A percentile compares a stretch with the other conserved stretches of the same genome.
Conservation (phyloP, 139 green algal species). For the Trebouxia sp. region DNA sequence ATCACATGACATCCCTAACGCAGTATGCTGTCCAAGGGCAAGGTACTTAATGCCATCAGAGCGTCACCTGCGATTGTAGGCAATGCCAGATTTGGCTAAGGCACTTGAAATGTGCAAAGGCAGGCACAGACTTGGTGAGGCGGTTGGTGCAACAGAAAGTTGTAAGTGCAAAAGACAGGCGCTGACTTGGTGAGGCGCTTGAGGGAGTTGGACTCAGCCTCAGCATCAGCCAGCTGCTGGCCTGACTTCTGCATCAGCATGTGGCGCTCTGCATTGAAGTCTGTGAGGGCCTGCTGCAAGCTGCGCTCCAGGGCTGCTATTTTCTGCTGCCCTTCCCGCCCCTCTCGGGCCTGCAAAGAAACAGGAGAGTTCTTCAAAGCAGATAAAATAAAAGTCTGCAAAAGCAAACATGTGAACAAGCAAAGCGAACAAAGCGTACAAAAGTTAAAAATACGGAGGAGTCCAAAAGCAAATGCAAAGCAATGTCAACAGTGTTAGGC, state of each 20-base stretch:
- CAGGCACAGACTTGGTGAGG: too few species aligned
- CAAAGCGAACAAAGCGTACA: not conserved
- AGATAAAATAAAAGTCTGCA: not conserved
- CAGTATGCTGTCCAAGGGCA: too few species aligned
- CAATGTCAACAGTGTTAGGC: too few species aligned
- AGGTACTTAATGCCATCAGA: too few species aligned
- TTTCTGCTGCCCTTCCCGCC: constrained; percentile 43
- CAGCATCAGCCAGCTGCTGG: constrained; percentile 50
- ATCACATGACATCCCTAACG: too few species aligned
- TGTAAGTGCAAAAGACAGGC: not conserved
- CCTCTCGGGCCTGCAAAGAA: constrained; percentile 40
- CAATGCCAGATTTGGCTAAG: too few species aligned
- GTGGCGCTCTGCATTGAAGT: constrained; percentile 63
- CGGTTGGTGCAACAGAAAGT: too few species aligned
- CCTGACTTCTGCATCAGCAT: constrained; percentile 30
- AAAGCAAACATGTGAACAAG: not conserved
- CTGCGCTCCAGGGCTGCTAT: constrained; percentile 64
- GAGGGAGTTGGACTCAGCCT: constrained; percentile 60
- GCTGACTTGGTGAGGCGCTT: constrained; percentile 43
- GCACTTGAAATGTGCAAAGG: too few species aligned
- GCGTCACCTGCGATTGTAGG: too few species aligned
- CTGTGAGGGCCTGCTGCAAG: constrained; percentile 63
- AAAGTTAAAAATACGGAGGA: not conserved
- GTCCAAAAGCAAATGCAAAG: not conserved
- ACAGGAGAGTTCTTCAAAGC: too few species aligned